phyloP scores from a whole-genome alignment of 306 rosid species.

The Psophocarpus tetragonolobus region DNA sequence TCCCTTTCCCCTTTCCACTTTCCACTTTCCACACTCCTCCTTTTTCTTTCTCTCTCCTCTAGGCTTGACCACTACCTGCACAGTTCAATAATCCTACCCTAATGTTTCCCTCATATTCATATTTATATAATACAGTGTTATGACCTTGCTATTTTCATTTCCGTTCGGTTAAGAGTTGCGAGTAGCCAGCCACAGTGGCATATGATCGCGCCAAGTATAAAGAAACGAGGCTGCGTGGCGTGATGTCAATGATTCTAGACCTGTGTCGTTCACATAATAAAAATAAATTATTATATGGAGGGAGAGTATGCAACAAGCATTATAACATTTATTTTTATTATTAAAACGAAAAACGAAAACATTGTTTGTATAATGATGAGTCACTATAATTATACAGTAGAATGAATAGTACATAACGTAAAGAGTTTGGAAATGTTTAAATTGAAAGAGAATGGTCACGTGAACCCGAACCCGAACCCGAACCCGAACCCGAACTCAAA shows the following conservation, averaged over 20 bases:
- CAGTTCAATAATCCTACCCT: neutral
- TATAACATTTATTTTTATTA: too few species aligned
- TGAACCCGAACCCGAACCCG: slow-evolving; percentile 7
- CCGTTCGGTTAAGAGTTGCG: slow-evolving; percentile 29
- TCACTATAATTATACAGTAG: too few species aligned
- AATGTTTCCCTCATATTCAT: neutral
- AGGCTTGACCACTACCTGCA: neutral
- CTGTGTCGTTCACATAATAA: neutral
- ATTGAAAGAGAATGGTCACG: slow-evolving; percentile 34
- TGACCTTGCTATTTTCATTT: neutral
- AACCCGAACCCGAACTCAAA: neutral
- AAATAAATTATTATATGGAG: too few species aligned
- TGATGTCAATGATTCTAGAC: neutral
- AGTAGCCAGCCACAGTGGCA: slow-evolving; percentile 23
- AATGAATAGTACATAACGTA: too few species aligned
- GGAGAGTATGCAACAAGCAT: too few species aligned
- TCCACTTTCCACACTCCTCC: neutral
- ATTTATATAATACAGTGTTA: neutral
- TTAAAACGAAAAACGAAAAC: too few species aligned
- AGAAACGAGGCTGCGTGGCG: neutral
- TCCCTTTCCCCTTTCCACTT: neutral
- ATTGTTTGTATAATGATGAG: neutral
- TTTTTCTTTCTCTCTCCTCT: slow-evolving; percentile 14
- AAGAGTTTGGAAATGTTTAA: neutral
- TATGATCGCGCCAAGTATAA: neutral